phyloP scores from a whole-genome alignment of 2,329 filamentous ascomycete species.

The Coniella vitis region DNA sequence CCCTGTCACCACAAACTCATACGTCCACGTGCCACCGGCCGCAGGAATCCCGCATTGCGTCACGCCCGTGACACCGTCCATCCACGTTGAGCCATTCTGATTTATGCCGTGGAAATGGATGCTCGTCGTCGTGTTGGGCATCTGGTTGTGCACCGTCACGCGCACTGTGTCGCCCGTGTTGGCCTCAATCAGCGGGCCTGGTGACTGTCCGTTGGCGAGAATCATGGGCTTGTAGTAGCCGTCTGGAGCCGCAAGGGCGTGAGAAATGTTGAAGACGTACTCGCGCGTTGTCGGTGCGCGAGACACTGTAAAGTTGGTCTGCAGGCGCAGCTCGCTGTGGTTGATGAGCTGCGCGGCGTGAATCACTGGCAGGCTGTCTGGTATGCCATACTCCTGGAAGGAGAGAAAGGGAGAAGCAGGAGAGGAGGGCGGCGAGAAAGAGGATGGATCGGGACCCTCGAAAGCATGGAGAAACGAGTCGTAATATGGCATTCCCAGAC shows the following conservation, averaged over 20 bases:
- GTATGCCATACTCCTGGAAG: slow-evolving; percentile 19
- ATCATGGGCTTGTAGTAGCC: slow-evolving; percentile 32
- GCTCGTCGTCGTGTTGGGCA: slow-evolving; percentile 36
- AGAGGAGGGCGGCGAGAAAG: background rate
- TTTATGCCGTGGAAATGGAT: slow-evolving; percentile 66
- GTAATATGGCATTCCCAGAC: slow-evolving; percentile 13
- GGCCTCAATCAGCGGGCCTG: slow-evolving; percentile 38
- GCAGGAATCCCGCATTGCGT: slow-evolving; percentile 55
- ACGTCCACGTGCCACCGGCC: slow-evolving; percentile 44
- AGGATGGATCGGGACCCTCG: background rate
- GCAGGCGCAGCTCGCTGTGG: slow-evolving; percentile 17
- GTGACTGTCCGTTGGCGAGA: slow-evolving; percentile 34
- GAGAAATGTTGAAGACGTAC: slow-evolving; percentile 28
- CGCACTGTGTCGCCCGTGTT: slow-evolving; percentile 36
- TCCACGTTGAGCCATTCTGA: slow-evolving; percentile 55
- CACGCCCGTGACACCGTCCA: slow-evolving; percentile 59
- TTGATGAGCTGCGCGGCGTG: slow-evolving; percentile 15
- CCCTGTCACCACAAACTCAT: slow-evolving; percentile 47
- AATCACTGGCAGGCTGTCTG: slow-evolving; percentile 19
- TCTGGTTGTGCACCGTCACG: slow-evolving; percentile 33
- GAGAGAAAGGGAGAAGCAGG: too few species aligned
- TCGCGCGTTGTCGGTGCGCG: slow-evolving; percentile 20
- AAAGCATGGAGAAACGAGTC: slow-evolving; percentile 2
- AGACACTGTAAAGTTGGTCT: slow-evolving; percentile 21
- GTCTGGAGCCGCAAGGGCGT: slow-evolving; percentile 27